A percentile compares a stretch with the other conserved stretches of the same genome.
Evolutionary conservation across 2,329 filamentous ascomycete species (phyloP).

Genomic region (Ceratocystis papillata): DNA sequence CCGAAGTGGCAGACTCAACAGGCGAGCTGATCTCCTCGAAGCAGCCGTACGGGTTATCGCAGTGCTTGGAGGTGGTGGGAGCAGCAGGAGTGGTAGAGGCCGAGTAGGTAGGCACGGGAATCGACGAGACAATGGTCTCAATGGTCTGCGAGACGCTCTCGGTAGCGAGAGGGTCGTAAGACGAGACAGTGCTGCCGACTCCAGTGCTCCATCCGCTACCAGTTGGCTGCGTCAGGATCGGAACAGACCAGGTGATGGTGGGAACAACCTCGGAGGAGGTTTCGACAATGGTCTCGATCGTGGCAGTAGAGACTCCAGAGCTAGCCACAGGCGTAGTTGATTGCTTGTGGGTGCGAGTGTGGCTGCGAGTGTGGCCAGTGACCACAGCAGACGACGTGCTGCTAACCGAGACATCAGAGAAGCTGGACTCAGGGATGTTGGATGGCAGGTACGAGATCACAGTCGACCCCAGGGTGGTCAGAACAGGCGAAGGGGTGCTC

Average conservation of each 20-base stretch:
- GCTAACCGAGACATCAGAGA: conserved; percentile 6
- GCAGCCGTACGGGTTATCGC: conserved; percentile 23
- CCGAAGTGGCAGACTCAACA: neutral
- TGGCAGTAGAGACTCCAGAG: neutral
- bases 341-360: conserved; percentile 6
- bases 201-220: neutral
- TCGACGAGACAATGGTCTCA: neutral
- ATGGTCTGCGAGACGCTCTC: neutral
- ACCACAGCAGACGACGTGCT: neutral
- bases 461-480: conserved; percentile 19
- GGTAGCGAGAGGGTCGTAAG: neutral
- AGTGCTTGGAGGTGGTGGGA: conserved; percentile 4
- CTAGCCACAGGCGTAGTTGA: conserved; percentile 15
- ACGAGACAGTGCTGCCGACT: conserved; percentile 5
- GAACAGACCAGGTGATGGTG: conserved; percentile 6
- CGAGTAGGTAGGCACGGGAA: neutral
- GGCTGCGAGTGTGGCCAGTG: neutral
- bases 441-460: conserved; percentile 16
- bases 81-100: neutral
- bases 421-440: neutral
- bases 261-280: conserved; percentile 1
- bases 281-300: neutral
- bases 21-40: neutral
- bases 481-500: conserved; percentile 19
- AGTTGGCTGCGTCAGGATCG: neutral